These are phyloP conservation scores for Fusarium subtropicale DNA, from an alignment of 2,329 filamentous ascomycete genomes.

Conservation along the genomic window DNA sequence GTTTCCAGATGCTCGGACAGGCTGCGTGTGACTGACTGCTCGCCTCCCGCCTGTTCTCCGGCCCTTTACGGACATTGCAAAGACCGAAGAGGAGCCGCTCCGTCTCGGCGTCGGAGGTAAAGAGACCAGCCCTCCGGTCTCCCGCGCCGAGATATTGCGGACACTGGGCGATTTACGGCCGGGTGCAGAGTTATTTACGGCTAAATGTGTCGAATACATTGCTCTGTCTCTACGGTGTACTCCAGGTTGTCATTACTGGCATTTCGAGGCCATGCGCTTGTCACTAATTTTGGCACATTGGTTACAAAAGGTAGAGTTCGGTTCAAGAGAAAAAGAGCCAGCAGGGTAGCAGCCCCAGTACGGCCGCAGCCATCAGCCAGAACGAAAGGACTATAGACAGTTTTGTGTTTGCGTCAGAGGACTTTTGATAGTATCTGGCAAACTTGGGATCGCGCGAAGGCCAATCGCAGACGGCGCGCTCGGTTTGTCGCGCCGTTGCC, in stretches of 20 bases:
- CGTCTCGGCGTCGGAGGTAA: constrained; percentile 34
- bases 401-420: constrained; percentile 14
- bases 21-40: constrained; percentile 29
- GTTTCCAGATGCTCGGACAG: constrained; percentile 43
- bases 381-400: constrained; percentile 29
- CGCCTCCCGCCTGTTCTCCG: constrained; percentile 23
- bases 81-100: constrained; percentile 38
- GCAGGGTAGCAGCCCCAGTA: constrained; percentile 33
- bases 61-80: constrained; percentile 32
- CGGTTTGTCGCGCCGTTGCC: constrained; percentile 61
- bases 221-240: not conserved
- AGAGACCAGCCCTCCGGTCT: constrained; percentile 23
- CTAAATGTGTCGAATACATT: constrained; percentile 12
- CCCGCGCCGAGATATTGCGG: constrained; percentile 30
- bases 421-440: constrained; percentile 45
- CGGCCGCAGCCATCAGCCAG: constrained; percentile 32
- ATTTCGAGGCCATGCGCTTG: constrained; percentile 1
- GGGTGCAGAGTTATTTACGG: constrained; percentile 24
- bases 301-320: constrained; percentile 2
- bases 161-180: constrained; percentile 22
- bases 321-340: constrained; percentile 35
- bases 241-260: not conserved
- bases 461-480: constrained; percentile 68
- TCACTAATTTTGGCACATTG: constrained; percentile 5
- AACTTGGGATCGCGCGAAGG: constrained; percentile 47